Evolutionary conservation across 169 alveolate species (phyloP), one percentile per base, ranked within the genome.

Genomic region (Cyclospora cayetanensis): DNA sequence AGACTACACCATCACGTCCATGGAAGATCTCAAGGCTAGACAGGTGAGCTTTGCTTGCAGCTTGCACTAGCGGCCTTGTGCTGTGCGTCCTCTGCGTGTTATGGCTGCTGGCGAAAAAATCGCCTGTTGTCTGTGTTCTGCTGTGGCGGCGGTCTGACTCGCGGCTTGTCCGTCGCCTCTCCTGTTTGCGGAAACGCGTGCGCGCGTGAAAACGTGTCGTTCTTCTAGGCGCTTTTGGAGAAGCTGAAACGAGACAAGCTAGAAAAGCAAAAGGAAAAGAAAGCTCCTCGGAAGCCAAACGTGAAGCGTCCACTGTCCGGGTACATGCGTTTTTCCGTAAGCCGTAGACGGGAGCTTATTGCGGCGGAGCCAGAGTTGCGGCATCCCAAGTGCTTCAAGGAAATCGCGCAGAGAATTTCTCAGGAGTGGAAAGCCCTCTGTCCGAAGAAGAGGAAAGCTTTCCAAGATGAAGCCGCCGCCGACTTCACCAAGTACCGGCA

Each of bases 1-100:
- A 65, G 77, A 65, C 77, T 65, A 29, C 77, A 65, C 77, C 4
- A 65, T 65, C 31, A 65, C 77, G 18, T 65, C 77, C 77, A 65
- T 65, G 77, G 41, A 65, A 20, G 77, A 65, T 20, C 77, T 65
- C 37, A 65, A 65, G 35, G 77, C 77, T 1, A 20, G 77, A 65
- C 77, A 65, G 77, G 77, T 65, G 2, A 37, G 70, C 70, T 55
- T 25, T 55, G 60, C 9, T 50, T 18, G 9, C 60, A 50, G n/a
- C 60, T n/a, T n/a, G n/a, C 60, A 18, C 60, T 25, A 27, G 34
- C 34, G 31, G 34, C 76, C 12, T 25, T 25, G 20, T 25, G 76
- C 76, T 63, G 76, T 25, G 35, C 35, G 7, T 12, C 31, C 20
- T 63, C 76, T 63, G 20, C 31, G 12, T 63, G 35, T 68, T 68